Conservation (phyloP, 768 basidiomycete species). For the Tylopilus plumbeoviolaceoides region DNA sequence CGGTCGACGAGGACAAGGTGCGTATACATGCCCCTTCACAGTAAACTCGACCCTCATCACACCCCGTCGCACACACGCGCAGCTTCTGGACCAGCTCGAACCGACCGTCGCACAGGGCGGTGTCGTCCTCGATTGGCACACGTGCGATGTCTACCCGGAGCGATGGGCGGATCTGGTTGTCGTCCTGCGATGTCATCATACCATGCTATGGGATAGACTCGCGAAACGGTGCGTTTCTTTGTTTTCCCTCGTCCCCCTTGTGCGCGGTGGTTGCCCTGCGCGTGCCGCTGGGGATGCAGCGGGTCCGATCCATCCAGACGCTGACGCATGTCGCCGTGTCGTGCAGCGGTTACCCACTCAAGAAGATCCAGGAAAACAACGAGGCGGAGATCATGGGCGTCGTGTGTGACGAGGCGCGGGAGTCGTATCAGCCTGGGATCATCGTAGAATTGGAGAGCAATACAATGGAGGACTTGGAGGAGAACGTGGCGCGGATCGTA, state of each 20-base stretch:
- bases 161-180: slow-evolving; percentile 96
- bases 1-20: slow-evolving; percentile 95
- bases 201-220: slow-evolving; percentile 81
- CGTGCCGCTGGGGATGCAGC: not conserved
- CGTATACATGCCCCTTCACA: slow-evolving; percentile 11
- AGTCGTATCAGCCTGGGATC: slow-evolving; percentile 65
- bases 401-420: slow-evolving; percentile 81
- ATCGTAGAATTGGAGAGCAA: no score
- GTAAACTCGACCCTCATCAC: no score
- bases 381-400: slow-evolving; percentile 98
- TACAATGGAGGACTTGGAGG: no score
- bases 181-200: slow-evolving; percentile 86
- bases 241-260: no score
- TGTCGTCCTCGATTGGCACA: slow-evolving; percentile 91
- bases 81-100: slow-evolving; percentile 90
- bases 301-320: not conserved
- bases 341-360: slow-evolving; percentile 74
- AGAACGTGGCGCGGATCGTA: slow-evolving; percentile 51
- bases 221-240: slow-evolving; percentile 66
- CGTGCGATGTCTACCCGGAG: slow-evolving; percentile 91
- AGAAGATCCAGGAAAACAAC: slow-evolving; percentile 98
- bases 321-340: not conserved
- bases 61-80: not conserved
- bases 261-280: no score
- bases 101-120: slow-evolving; percentile 64